Conservation (phyloP, 371 early-diverging fungal genomes). For the Saksenaea vasiformis region DNA sequence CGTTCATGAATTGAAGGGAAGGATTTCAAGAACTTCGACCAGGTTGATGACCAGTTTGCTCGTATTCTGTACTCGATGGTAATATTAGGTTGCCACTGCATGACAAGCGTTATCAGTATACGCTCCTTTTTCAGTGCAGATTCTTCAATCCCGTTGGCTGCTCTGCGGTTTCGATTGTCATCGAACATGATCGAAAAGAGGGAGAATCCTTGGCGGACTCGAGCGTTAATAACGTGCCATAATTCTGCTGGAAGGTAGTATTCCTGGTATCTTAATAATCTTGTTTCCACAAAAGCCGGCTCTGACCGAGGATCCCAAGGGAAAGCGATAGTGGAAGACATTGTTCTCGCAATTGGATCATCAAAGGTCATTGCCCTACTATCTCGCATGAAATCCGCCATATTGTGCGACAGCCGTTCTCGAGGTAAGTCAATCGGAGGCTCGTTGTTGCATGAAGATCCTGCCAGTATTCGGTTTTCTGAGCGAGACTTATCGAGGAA, state of each 20-base stretch:
- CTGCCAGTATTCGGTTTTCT: constrained; percentile 27
- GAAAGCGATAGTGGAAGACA: constrained; percentile 50
- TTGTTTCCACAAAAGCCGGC: constrained; percentile 76
- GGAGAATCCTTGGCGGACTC: constrained; percentile 85
- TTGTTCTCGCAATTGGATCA: constrained; percentile 22
- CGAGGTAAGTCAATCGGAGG: constrained; percentile 58
- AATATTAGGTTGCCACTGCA: constrained; percentile 87
- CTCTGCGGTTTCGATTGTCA: constrained; percentile 10
- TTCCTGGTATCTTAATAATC: constrained; percentile 77
- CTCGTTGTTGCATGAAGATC: not conserved
- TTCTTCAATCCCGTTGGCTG: constrained; percentile 12
- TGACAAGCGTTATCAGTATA: constrained; percentile 61
- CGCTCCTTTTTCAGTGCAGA: constrained; percentile 35
- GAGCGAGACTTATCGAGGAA: constrained; percentile 53
- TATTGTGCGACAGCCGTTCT: constrained; percentile 29
- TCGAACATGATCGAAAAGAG: constrained; percentile 59
- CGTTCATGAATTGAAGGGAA: constrained; percentile 13
- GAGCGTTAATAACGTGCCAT: constrained; percentile 67
- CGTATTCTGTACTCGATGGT: constrained; percentile 83
- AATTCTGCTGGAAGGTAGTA: constrained; percentile 68
- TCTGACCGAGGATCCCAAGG: constrained; percentile 80
- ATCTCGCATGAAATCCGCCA: constrained; percentile 10
- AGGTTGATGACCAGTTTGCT: constrained; percentile 28
- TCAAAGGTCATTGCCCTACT: constrained; percentile 23
- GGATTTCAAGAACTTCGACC: constrained; percentile 16